These are phyloP conservation scores for Syzygium malaccense DNA, from an alignment of 441 rosid species.

Conservation along the genomic window DNA sequence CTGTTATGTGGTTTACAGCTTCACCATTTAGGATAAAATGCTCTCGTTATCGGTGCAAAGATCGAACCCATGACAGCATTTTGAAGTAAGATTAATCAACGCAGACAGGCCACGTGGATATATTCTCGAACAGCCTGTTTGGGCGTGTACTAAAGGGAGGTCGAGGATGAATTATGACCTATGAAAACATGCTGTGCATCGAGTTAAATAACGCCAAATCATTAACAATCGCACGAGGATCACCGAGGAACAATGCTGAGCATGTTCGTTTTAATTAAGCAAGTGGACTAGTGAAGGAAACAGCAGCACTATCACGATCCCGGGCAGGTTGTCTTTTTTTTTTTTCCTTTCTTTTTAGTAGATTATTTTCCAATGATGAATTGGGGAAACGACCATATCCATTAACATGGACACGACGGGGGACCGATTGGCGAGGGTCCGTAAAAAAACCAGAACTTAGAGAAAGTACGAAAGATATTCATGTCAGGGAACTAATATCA, in stretches of 20 bases:
- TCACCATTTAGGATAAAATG: background rate
- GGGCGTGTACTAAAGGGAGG: background rate
- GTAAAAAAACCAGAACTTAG: accelerated
- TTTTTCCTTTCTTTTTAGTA: background rate
- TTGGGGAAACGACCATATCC: background rate
- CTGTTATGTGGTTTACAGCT: background rate
- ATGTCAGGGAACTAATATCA: background rate
- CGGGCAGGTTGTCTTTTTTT: background rate
- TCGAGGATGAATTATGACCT: background rate
- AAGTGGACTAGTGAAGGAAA: background rate
- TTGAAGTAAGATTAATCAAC: background rate
- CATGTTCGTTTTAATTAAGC: background rate
- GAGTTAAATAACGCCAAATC: background rate
- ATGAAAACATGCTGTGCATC: background rate
- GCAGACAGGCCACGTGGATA: background rate
- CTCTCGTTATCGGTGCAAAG: background rate
- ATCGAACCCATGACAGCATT: background rate
- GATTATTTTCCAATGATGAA: background rate
- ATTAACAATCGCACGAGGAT: background rate
- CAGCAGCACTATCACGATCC: background rate
- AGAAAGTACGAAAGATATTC: background rate
- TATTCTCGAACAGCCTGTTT: background rate
- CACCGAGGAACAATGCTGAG: background rate
- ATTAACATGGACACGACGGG: background rate
- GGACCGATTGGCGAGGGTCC: background rate